Conservation (phyloP, 2,329 filamentous ascomycete genomes). For the Pseudocercospora vitis region DNA sequence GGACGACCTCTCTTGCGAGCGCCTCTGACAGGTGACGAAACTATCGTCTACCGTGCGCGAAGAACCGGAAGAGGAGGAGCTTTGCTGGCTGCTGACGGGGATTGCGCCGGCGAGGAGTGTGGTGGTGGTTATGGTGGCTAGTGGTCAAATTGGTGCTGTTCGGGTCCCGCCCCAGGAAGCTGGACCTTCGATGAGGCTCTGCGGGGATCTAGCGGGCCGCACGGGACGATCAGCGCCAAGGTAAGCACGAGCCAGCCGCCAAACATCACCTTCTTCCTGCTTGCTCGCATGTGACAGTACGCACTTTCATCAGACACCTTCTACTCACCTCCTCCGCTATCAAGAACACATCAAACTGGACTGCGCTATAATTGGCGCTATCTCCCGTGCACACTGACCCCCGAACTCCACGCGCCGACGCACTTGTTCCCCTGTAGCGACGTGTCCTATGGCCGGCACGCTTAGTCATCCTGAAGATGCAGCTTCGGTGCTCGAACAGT, state of each 20-base stretch:
- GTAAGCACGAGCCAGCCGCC: not conserved
- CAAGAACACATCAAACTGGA: not conserved
- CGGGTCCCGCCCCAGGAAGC: not conserved
- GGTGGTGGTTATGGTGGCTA: not conserved
- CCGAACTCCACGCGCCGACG: too few relatives aligned
- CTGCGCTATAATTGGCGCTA: not conserved
- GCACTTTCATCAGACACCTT: constrained; percentile 13
- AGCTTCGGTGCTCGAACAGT: constrained; percentile 74
- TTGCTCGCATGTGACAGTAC: constrained; percentile 21
- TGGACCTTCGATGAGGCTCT: constrained; percentile 9
- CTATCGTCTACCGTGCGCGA: constrained; percentile 1
- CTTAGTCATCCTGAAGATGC: constrained; percentile 59
- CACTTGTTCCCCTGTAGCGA: too few relatives aligned
- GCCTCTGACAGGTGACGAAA: constrained; percentile 1
- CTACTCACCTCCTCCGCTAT: not conserved
- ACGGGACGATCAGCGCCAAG: not conserved
- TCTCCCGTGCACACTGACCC: not conserved
- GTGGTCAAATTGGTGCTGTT: not conserved
- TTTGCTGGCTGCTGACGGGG: not conserved
- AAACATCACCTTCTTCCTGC: not conserved
- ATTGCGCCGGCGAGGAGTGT: not conserved
- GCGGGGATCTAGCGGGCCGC: constrained; percentile 1
- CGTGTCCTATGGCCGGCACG: constrained; percentile 17
- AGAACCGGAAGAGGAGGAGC: too few relatives aligned
- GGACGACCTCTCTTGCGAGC: not conserved